A percentile compares a stretch with the other conserved stretches of the same genome.
phyloP scores from a whole-genome alignment of 2,329 filamentous ascomycete genomes.

The Didymella pomorum region DNA sequence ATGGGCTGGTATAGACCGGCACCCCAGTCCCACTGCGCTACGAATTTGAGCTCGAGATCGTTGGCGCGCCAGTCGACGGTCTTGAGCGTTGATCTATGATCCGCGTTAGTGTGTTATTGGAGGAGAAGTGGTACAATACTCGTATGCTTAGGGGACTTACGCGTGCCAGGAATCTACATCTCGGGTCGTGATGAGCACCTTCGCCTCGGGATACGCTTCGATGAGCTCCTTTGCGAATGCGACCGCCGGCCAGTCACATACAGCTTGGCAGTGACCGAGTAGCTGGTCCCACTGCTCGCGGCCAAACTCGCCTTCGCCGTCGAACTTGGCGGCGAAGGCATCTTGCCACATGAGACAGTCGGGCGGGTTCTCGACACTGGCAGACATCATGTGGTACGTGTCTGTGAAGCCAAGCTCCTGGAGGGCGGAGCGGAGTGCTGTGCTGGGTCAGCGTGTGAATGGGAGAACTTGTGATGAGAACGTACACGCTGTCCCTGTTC shows the following conservation, averaged over 20 bases:
- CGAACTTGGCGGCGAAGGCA: slow-evolving; percentile 69
- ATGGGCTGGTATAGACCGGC: slow-evolving; percentile 74
- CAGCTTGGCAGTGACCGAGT: slow-evolving; percentile 54
- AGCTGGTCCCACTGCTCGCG: slow-evolving; percentile 59
- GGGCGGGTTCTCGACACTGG: slow-evolving; percentile 71
- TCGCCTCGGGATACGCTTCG: slow-evolving; percentile 46
- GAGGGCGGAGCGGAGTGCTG: slow-evolving; percentile 66
- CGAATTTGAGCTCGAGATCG: slow-evolving; percentile 66
- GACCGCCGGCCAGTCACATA: slow-evolving; percentile 41
- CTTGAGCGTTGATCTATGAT: slow-evolving; percentile 65
- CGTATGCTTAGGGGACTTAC: slow-evolving; percentile 27
- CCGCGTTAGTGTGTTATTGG: not conserved
- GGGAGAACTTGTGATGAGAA: not conserved
- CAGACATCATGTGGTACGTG: slow-evolving; percentile 62
- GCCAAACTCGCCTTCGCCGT: slow-evolving; percentile 68
- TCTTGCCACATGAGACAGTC: slow-evolving; percentile 76
- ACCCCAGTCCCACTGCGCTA: slow-evolving; percentile 68
- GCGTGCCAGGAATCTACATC: slow-evolving; percentile 34
- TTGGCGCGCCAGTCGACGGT: slow-evolving; percentile 73
- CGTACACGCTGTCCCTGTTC: not conserved
- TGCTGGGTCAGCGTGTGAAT: not conserved
- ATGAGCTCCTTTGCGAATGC: slow-evolving; percentile 43
- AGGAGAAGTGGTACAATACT: not conserved
- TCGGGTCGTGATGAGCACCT: slow-evolving; percentile 46
- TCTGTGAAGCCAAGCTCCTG: slow-evolving; percentile 67